Base-by-base conservation (phyloP, 176 grass and related monocot genomes). In the Saccharum officinarum region DNA sequence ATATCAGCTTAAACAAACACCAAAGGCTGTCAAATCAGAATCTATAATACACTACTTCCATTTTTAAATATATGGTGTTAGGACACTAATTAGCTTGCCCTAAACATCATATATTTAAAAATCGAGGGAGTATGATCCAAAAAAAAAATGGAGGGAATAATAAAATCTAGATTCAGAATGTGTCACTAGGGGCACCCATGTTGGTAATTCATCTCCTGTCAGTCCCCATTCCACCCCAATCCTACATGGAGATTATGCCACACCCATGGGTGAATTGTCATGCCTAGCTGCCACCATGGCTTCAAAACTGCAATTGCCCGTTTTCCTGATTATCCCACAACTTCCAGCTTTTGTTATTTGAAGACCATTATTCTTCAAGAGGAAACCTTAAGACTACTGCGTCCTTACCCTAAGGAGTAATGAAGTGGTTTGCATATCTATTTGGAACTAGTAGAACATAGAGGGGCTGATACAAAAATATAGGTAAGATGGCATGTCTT, bases 381-480 rank as follows among this genome's bases (percentile, higher is more conserved):
- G n/a, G 11, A 30, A 36, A 41, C 75, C 52, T 87, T 34, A 68
- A 57, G 44, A 44, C 41, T 44, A 47, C 9, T 31, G 4, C 5
- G 3, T 33, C 78, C 36, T 36, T 54, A 57, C 33, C 31, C 41
- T 39, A 76, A 60, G 25, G 63, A 45, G 22, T 62, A 69, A 33
- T 63, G 14, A 50, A 68, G 49, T n/a, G 60, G 26, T 79, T 31
- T 75, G 62, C 61, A 78, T 3, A 69, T 72, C 61, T 80, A 72
- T 37, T 71, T 79, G 74, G 34, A 88, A 84, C 34, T 33, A 71
- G 41, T 38, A 28, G 64, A 78, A 25, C 11, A 42, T 17, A 57
- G 45, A 25, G 62, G 4, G 73, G 6, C 15, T n/a, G n/a, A 40
- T 41, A 87, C 36, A 83, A 61, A 75, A 38, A 82, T 59, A 55